Conservation (phyloP, 2,329 filamentous ascomycete genomes). For the Phaeomoniella chlamydospora region DNA sequence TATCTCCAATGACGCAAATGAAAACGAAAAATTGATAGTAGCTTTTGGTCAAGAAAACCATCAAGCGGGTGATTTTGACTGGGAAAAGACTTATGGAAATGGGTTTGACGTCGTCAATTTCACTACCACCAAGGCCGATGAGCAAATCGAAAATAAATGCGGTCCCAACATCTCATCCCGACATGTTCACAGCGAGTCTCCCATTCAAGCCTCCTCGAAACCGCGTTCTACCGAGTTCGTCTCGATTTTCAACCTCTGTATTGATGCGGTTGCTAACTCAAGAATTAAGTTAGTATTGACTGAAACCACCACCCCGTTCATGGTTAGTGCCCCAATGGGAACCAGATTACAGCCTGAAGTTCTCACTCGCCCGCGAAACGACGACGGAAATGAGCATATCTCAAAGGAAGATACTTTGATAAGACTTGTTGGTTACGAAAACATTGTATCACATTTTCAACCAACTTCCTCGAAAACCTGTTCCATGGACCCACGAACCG, state of each 20-base stretch:
- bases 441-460: neutral
- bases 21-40: slow-evolving; percentile 47
- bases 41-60: slow-evolving; percentile 84
- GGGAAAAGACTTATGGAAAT: slow-evolving; percentile 58
- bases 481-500: neutral
- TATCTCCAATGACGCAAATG: slow-evolving; percentile 48
- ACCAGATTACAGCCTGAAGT: neutral
- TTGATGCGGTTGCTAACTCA: neutral
- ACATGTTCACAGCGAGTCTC: no score
- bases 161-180: neutral
- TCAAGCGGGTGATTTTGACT: slow-evolving; percentile 56
- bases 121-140: slow-evolving; percentile 14
- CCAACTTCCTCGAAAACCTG: neutral
- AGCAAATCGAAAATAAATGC: neutral
- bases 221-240: neutral
- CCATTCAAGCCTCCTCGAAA: neutral
- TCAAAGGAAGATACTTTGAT: neutral
- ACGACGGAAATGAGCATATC: neutral
- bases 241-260: neutral
- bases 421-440: neutral
- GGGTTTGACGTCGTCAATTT: slow-evolving; percentile 65
- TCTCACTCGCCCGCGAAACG: no score
- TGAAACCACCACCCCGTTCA: neutral
- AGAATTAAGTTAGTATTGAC: neutral
- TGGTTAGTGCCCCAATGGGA: neutral